Percentiles rank a stretch among this genome's conserved stretches.
These are phyloP conservation scores for Lactarius akahatsu DNA, from an alignment of 768 basidiomycete species.

Conservation along the genomic window DNA sequence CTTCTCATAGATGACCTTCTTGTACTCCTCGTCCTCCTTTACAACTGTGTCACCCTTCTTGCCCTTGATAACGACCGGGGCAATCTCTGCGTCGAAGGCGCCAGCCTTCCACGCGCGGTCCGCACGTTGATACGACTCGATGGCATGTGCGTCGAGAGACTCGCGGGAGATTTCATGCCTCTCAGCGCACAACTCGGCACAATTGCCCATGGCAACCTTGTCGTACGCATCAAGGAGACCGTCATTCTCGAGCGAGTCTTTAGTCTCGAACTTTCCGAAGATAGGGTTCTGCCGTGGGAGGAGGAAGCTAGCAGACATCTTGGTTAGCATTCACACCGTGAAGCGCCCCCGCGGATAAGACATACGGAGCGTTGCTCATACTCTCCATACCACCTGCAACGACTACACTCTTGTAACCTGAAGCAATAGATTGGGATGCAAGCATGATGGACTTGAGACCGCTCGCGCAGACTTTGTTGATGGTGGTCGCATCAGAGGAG, in stretches of 20 bases:
- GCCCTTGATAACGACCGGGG: conserved; percentile 85
- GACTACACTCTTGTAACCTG: conserved; percentile 82
- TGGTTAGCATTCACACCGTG: conserved; percentile 6
- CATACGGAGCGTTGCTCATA: conserved; percentile 98
- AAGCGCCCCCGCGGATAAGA: conserved; percentile 30
- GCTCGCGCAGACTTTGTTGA: conserved; percentile 99
- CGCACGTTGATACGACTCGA: conserved; percentile 93
- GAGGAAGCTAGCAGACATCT: conserved; percentile 58
- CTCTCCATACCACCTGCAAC: conserved; percentile 98
- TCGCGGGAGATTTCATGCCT: conserved; percentile 84
- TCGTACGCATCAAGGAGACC: conserved; percentile 98
- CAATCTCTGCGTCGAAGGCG: conserved; percentile 83
- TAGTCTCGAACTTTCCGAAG: conserved; percentile 87
- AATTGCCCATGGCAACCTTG: conserved; percentile 98
- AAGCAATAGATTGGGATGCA: conserved; percentile 85
- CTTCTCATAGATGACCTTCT: conserved; percentile 93
- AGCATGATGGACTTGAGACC: conserved; percentile 96
- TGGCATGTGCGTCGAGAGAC: conserved; percentile 85
- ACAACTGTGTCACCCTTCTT: conserved; percentile 92
- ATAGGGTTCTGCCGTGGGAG: conserved; percentile 75
- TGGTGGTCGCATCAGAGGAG: conserved; percentile 92
- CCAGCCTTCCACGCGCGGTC: conserved; percentile 88
- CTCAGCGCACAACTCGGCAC: conserved; percentile 81
- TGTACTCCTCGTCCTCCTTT: conserved; percentile 97
- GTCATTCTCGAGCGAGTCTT: conserved; percentile 86